Evolutionary conservation across 257 asterid species (phyloP).

Genomic region (Fraxinus cuspidata): DNA sequence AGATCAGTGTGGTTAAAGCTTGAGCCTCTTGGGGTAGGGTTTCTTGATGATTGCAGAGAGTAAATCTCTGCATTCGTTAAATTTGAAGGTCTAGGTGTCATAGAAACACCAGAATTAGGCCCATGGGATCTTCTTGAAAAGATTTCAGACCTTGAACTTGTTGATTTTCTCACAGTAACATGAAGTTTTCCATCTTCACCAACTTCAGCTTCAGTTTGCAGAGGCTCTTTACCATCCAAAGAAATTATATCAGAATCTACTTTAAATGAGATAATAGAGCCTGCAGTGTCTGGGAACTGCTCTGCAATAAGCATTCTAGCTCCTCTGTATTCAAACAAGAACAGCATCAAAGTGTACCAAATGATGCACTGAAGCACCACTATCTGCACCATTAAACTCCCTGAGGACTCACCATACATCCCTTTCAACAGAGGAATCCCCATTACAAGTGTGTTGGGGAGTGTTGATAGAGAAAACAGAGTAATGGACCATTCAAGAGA

Average conservation of each 20-base stretch:
- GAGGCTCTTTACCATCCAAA: slow-evolving; percentile 57
- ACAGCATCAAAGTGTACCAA: slow-evolving; percentile 74
- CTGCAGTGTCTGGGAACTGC: slow-evolving; percentile 75
- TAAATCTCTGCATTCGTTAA: slow-evolving; percentile 68
- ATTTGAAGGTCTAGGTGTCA: slow-evolving; percentile 64
- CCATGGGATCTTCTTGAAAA: slow-evolving; percentile 54
- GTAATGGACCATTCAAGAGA: slow-evolving; percentile 73
- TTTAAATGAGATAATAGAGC: slow-evolving; percentile 51
- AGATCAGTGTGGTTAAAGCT: slow-evolving; percentile 59
- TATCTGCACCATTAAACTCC: slow-evolving; percentile 63
- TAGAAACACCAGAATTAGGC: slow-evolving; percentile 37
- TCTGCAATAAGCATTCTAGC: slow-evolving; percentile 64
- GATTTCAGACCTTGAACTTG: slow-evolving; percentile 60
- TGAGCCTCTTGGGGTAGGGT: slow-evolving; percentile 66
- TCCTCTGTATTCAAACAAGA: slow-evolving; percentile 64
- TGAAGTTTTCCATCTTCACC: slow-evolving; percentile 73
- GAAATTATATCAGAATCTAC: slow-evolving; percentile 67
- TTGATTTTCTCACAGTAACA: slow-evolving; percentile 59
- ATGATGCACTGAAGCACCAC: slow-evolving; percentile 70
- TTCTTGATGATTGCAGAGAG: slow-evolving; percentile 65
- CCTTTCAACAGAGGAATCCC: slow-evolving; percentile 66
- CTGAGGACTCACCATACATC: slow-evolving; percentile 61
- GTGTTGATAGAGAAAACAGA: slow-evolving; percentile 63
- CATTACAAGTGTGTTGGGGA: slow-evolving; percentile 72
- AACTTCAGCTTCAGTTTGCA: slow-evolving; percentile 63